Base-by-base conservation (phyloP, 305 asterid genomes). In the Plantago coronopus region DNA sequence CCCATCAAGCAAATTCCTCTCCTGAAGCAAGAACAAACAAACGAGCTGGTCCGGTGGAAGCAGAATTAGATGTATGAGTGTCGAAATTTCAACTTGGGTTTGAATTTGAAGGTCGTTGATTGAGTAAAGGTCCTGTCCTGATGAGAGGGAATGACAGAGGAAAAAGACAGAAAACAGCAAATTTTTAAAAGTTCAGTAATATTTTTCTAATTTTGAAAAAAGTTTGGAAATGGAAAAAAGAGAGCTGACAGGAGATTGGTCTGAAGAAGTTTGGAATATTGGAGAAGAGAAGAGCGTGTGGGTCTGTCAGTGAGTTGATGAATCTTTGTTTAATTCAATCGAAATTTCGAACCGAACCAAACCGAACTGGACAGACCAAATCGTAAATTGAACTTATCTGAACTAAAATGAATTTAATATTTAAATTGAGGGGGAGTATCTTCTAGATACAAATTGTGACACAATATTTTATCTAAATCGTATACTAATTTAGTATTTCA, bases 211-310 rank as follows among this genome's bases (percentile, higher is more conserved):
- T 34, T 7, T 34, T 34, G 40, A 34, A 34, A 8, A 34, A 9
- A 27, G 2, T 27, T 5, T 34, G 12, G 40, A 7, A 8, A 34
- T 3, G 0, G 0, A 7, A 8, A 34, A 63, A 37, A 72, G 72
- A 17, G 72, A 61, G 53, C 65, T 63, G 79, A 18, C 12, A 21
- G 62, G 17, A 73, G 50, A 27, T 62, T 61, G 31, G 68, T 61
- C 4, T 54, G 49, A 68, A 55, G 62, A 64, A 48, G 15, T 61
- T 40, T 18, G 57, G 69, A 75, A 63, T 61, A 50, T 62, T 53
- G 49, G 62, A 47, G 4, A 27, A n/a, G n/a, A n/a, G n/a, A 50
- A 59, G 69, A 60, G 74, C 49, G 57, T 53, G 67, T 69, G 73
- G 67, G 73, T 17, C 67, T 27, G n/a, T 34, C 23, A 16, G 16